Percentiles rank a stretch among this genome's conserved stretches.
These are phyloP conservation scores for Anaeromyces robustus DNA, from an alignment of 192 early-diverging fungal genomes.

Conservation along the genomic window DNA sequence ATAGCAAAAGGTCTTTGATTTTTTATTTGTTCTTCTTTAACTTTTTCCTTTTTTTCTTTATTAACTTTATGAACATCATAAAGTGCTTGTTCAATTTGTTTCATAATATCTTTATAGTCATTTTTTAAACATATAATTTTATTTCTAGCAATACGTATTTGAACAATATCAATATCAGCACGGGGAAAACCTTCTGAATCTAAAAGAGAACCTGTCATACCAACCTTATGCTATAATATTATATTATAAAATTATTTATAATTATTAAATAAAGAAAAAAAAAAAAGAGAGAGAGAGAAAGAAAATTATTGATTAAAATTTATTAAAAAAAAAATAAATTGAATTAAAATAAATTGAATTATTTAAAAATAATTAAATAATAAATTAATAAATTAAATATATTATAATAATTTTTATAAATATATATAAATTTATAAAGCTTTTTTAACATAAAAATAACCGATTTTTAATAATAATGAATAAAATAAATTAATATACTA, in stretches of 20 bases:
- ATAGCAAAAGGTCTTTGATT: not conserved
- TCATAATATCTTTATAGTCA: conserved; percentile 37
- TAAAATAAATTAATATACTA: not conserved
- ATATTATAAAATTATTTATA: too few relatives aligned
- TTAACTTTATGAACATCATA: conserved; percentile 17
- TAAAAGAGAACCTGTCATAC: conserved; percentile 30
- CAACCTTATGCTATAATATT: conserved; percentile 16
- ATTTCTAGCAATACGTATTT: conserved; percentile 29
- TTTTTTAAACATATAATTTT: conserved; percentile 32
- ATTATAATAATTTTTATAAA: too few relatives aligned
- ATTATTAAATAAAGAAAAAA: too few relatives aligned
- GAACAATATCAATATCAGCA: conserved; percentile 45
- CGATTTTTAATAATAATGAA: not conserved
- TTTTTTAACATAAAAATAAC: too few relatives aligned
- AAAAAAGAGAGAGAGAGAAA: too few relatives aligned
- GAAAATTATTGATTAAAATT: too few relatives aligned
- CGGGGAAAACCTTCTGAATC: conserved; percentile 50
- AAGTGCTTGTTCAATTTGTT: conserved; percentile 29
- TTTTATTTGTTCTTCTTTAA: not conserved
- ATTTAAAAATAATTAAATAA: too few relatives aligned
- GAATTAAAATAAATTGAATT: too few relatives aligned
- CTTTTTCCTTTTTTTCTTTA: not conserved
- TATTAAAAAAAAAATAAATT: too few relatives aligned
- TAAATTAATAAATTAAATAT: too few relatives aligned
- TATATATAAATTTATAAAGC: too few relatives aligned